These are phyloP conservation scores for Eutrema heterophyllum DNA, from an alignment of 345 rosid species.

Conservation along the genomic window DNA sequence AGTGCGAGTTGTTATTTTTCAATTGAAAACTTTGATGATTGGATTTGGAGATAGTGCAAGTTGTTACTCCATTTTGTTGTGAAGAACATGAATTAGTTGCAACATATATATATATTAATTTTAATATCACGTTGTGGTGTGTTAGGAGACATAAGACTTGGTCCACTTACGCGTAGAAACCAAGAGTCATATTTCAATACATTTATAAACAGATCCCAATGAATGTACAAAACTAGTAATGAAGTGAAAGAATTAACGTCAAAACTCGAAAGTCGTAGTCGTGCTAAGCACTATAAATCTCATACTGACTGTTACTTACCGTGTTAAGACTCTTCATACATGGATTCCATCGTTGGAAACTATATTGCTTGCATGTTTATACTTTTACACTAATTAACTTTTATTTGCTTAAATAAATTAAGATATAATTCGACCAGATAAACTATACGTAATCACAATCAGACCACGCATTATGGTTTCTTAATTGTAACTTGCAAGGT, in stretches of 20 bases:
- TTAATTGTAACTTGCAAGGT: background rate
- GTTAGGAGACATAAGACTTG: slow-evolving; percentile 24
- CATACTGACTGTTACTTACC: background rate
- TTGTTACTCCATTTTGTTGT: slow-evolving; percentile 9
- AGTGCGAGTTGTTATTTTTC: slow-evolving; percentile 12
- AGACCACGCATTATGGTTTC: background rate
- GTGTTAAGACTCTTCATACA: background rate
- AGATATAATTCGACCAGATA: background rate
- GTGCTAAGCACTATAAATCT: slow-evolving; percentile 10
- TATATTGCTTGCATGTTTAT: background rate
- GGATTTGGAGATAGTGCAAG: slow-evolving; percentile 19
- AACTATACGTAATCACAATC: background rate
- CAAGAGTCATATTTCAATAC: background rate
- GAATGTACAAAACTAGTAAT: background rate
- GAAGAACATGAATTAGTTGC: slow-evolving; percentile 10
- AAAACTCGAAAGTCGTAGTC: slow-evolving; percentile 10
- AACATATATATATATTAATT: background rate
- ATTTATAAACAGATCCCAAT: background rate
- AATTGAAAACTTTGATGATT: background rate
- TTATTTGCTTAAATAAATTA: background rate
- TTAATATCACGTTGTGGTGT: slow-evolving; percentile 12
- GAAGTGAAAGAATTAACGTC: background rate
- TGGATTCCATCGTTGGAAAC: background rate
- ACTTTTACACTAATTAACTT: background rate
- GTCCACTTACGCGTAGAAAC: slow-evolving; percentile 19